Evolutionary conservation across 345 rosid genomes (phyloP).

Genomic region (Eucalyptus fibrosa): DNA sequence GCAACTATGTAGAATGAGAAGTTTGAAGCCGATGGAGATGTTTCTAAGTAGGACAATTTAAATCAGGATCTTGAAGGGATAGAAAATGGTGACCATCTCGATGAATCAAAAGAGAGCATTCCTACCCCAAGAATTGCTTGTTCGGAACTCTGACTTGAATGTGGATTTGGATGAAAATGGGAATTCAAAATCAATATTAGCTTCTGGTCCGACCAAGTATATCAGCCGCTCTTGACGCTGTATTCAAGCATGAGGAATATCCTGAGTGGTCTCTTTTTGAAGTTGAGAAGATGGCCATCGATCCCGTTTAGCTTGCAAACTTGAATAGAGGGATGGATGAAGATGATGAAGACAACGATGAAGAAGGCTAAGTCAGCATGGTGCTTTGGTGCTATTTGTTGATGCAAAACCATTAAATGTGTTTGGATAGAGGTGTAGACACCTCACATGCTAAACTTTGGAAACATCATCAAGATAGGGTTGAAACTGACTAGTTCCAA

Average conservation of each 20-base stretch:
- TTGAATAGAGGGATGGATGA: slow-evolving; percentile 16
- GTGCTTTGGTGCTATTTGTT: neutral
- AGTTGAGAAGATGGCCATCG: slow-evolving; percentile 21
- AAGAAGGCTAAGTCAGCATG: slow-evolving; percentile 6
- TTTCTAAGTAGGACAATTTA: slow-evolving; percentile 3
- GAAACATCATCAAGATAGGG: neutral
- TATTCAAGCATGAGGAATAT: slow-evolving; percentile 10
- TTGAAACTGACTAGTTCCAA: neutral
- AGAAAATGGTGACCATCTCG: neutral
- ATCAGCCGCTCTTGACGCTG: neutral
- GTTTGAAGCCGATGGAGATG: slow-evolving; percentile 22
- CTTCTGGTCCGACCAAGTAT: neutral
- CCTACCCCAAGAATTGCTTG: neutral
- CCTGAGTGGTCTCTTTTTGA: slow-evolving; percentile 16
- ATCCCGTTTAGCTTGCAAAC: slow-evolving; percentile 8
- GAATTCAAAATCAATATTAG: slow-evolving; percentile 1
- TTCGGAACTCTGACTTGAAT: slow-evolving; percentile 41
- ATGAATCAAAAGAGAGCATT: slow-evolving; percentile 1
- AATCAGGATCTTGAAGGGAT: neutral
- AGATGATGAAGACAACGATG: slow-evolving; percentile 46
- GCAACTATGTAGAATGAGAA: neutral
- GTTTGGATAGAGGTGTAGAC: neutral
- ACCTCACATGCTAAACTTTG: neutral
- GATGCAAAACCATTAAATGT: neutral
- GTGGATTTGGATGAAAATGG: slow-evolving; percentile 42